Evolutionary conservation across 306 rosid species (phyloP).

Genomic region (Medicago arabica): DNA sequence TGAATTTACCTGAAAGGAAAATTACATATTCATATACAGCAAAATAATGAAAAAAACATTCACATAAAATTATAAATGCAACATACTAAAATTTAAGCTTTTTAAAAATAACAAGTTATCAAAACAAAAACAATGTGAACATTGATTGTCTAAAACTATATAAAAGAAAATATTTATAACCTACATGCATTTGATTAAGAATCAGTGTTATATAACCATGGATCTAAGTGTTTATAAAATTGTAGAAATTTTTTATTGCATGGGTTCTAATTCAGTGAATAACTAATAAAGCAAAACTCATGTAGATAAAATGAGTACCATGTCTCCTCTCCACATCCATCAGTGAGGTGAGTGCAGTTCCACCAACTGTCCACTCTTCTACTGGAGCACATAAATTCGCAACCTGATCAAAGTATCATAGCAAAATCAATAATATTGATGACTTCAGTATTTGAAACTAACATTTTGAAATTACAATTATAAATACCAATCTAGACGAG

Average conservation of each 20-base stretch:
- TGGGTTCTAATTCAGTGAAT: conserved; percentile 9
- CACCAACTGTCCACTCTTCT: conserved; percentile 93
- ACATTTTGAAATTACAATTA: conserved; percentile 2
- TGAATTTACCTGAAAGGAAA: conserved; percentile 79
- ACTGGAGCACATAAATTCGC: conserved; percentile 89
- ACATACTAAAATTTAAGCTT: background rate
- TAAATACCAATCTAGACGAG: conserved; percentile 24
- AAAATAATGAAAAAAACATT: conserved; percentile 13
- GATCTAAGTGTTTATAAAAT: conserved; percentile 10
- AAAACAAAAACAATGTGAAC: conserved; percentile 2
- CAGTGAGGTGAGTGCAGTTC: conserved; percentile 86
- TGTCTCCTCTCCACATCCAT: conserved; percentile 99
- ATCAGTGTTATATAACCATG: conserved; percentile 7
- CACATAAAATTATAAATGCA: conserved; percentile 28
- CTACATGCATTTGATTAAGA: conserved; percentile 24
- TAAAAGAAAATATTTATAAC: background rate
- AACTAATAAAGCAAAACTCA: background rate
- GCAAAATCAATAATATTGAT: conserved; percentile 31
- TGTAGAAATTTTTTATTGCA: conserved; percentile 2
- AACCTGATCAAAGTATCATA: conserved; percentile 62
- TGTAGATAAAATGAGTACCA: conserved; percentile 52
- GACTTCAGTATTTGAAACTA: conserved; percentile 21
- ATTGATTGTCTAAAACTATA: background rate
- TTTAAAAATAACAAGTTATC: background rate
- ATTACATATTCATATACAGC: conserved; percentile 30